Base-by-base conservation (phyloP, 2,329 filamentous ascomycete genomes). In the Stemphylium vesicarium region DNA sequence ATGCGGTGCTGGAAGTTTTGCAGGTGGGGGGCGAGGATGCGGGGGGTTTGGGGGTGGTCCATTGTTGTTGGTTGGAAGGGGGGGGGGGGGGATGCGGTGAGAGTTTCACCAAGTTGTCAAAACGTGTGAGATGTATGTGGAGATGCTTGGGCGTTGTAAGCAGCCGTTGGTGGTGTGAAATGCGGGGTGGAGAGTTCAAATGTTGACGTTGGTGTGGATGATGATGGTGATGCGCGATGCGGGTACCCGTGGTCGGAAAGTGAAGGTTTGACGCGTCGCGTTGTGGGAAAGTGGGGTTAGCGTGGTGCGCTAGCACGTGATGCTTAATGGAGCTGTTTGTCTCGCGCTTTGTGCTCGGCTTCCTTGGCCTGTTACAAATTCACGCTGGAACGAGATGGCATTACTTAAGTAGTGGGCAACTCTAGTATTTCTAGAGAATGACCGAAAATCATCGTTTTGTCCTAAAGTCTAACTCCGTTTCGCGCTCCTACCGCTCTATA, bases 21-120 rank as follows among this genome's bases (percentile, higher is more conserved):
- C 53, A 98, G 88, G 77, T 94, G 90, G 36, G 83, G 79, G 48
- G 90, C 89, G 42, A 90, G 91, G 74, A 97, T 86, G 75, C 95
- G 92, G 26, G 95, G 94, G 43, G 92, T 87, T 64, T 72, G 70
- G 0, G 69, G 71, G 60, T 71, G 64, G 48, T 74, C 71, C 71
- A 73, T 73, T 49, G n/a, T 49, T 10, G 9, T 37, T 46, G 13
- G 8, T 39, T 33, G 13, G 4, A 9, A 20, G 2, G 31, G 3
- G 4, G 4, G 20, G 3, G 40, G 7, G 4, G 20, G 3, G 40
- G 7, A 12, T n/a, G 15, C 15, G 5, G 7, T 36, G 3, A 8
- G 31, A 8, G 31, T 41, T 42, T 16, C n/a, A 18, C 9, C 26
- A 5, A 16, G 24, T 18, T 13, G 2, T 16, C 16, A 16, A 12